phyloP scores from a whole-genome alignment of 2,329 filamentous ascomycete species.

The Penicillium sumatraense region DNA sequence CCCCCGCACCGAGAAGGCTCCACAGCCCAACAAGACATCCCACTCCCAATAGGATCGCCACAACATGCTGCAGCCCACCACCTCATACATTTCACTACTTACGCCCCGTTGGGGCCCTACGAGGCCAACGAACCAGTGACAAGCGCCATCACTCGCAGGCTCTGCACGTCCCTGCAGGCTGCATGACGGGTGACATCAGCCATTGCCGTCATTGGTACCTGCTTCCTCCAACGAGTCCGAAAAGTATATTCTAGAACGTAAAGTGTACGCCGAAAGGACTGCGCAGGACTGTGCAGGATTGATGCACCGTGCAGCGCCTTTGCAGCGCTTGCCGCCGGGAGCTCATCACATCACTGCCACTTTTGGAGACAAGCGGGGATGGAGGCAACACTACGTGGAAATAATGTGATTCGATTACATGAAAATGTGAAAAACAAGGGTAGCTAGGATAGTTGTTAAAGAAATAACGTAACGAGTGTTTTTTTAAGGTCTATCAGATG shows the following conservation, averaged over 20 bases:
- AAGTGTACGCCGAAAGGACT: not conserved
- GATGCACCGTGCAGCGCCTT: conserved; percentile 5
- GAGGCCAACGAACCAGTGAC: conserved; percentile 6
- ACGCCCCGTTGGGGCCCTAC: not conserved
- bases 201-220: conserved; percentile 18
- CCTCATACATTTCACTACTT: not conserved
- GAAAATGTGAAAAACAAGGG: conserved; percentile 4
- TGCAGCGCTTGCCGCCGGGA: conserved; percentile 1
- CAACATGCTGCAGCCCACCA: not conserved
- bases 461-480: conserved; percentile 6
- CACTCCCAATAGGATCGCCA: conserved; percentile 5
- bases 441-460: conserved; percentile 11
- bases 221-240: conserved; percentile 6
- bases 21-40: not conserved
- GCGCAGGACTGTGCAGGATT: not conserved
- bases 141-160: conserved; percentile 16
- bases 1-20: conserved; percentile 1
- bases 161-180: conserved; percentile 9
- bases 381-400: conserved; percentile 12
- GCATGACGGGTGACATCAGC: conserved; percentile 16
- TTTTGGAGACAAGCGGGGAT: not conserved
- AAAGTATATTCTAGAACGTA: conserved; percentile 6
- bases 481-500: conserved; percentile 14
- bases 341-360: conserved; percentile 10
- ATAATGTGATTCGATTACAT: conserved; percentile 1